These are phyloP conservation scores for Corrigiola litoralis DNA, from an alignment of 179 eudicot genomes.

Conservation along the genomic window DNA sequence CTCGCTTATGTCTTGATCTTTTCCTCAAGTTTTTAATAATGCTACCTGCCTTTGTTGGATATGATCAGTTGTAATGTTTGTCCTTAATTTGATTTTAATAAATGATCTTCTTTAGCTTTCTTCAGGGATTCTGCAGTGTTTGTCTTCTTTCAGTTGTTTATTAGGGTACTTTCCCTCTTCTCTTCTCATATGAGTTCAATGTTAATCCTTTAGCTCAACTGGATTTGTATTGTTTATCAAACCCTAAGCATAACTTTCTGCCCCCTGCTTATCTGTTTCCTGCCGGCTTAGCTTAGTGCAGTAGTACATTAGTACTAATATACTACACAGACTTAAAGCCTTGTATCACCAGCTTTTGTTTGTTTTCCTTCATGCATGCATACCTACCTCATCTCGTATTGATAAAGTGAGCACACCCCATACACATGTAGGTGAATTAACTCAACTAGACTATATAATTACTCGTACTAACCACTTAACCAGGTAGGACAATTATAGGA, in stretches of 20 bases:
- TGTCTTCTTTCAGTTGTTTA: slow-evolving; percentile 20
- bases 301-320: background rate
- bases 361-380: slow-evolving; percentile 25
- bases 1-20: slow-evolving; percentile 18
- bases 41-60: background rate
- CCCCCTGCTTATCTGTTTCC: slow-evolving; percentile 21
- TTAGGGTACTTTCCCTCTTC: background rate
- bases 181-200: slow-evolving; percentile 1
- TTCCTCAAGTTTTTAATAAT: slow-evolving; percentile 7
- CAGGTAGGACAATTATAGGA: no score
- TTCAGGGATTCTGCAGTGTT: slow-evolving; percentile 26
- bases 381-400: slow-evolving; percentile 6
- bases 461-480: no score
- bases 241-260: slow-evolving; percentile 21
- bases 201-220: background rate
- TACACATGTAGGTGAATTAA: slow-evolving; percentile 4
- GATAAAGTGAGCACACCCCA: slow-evolving; percentile 10
- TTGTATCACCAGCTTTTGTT: slow-evolving; percentile 19
- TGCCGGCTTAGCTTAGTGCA: slow-evolving; percentile 17
- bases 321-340: no score
- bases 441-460: no score
- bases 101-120: slow-evolving; percentile 18
- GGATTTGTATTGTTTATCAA: slow-evolving; percentile 10
- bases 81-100: slow-evolving; percentile 12
- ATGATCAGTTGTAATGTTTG: slow-evolving; percentile 23